Base-by-base conservation (phyloP, 1,139 yeast genomes). In the Schwanniomyces etchellsii region DNA sequence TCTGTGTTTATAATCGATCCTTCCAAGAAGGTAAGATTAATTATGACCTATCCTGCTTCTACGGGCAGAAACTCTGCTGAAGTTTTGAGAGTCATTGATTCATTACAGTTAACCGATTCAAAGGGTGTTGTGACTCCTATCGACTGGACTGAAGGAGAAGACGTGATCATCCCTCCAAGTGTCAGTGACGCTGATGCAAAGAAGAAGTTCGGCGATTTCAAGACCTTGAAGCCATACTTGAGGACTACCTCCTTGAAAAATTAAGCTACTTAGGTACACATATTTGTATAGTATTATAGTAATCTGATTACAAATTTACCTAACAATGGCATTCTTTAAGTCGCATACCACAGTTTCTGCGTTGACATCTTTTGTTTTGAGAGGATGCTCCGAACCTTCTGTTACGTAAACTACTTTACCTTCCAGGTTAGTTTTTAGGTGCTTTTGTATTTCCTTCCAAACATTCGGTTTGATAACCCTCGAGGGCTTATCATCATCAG, bases 11-110 rank as follows among this genome's bases (percentile, higher is more conserved):
- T 86, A 55, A 84, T 86, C 54, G 96, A 86, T 58, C 95, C 96
- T 37, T 55, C 66, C 43, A 86, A 86, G 74, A 86, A 81, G 61
- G 75, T 86, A 50, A 78, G 96, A 60, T 70, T 84, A 52, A 77
- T 79, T 42, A 61, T 86, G 66, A 75, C 89, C 14, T 86, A 86
- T 67, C 96, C 96, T 34, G 93, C 95, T 34, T 77, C 93, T 29
- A 81, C 85, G 39, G 96, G 96, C 55, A 79, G 96, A 70, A 86
- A 86, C 75, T 72, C 94, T 35, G 71, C 81, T 33, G 96, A 86
- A 63, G 86, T 86, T 29, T 70, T 86, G 56, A 79, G 96, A 62
- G 93, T 81, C 28, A 65, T 86, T 40, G 95, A 85, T 56, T 82
- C 95, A 31, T 69, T 86, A 55, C 96, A 86, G 65, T 64, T 77